Evolutionary conservation across 2,329 filamentous ascomycete species (phyloP), one percentile per base, ranked within the genome.

Genomic region (Bipolaris oryzae): DNA sequence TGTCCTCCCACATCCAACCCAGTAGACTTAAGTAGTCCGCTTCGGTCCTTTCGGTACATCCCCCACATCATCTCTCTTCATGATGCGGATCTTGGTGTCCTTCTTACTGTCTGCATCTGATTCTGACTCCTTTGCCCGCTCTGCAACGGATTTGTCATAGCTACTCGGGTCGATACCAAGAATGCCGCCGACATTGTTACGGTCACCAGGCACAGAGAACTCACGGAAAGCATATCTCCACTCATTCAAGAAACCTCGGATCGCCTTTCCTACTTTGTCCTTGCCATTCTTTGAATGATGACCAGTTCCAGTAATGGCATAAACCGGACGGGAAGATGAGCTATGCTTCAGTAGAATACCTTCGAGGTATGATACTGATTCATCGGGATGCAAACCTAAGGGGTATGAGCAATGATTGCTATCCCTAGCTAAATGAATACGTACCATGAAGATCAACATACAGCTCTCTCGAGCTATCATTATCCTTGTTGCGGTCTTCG

Each of bases 201-300:
- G 86, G 76, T 98, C 95, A n/a, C 94, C 94, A 2, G 93, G 92
- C 9, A 97, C 93, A 35, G 90, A 95, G 77, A 99, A 99, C 77
- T 99, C 95, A 52, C 94, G 89, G 78, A 94, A 99, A 0, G 91
- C 90, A 74, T 97, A 99, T 61, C 91, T 87, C 92, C 93, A 96
- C 74, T 98, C 94, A 72, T 94, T 96, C 53, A 99, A 81, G 79
- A 96, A 98, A 64, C 85, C 87, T 52, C 95, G 89, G 60, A 98
- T 88, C 1, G 93, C 92, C 78, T 96, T 96, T 72, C 94, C 94
- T 34, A 99, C 91, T 79, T 99, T 99, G 78, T 99, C 95, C 76
- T 98, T 98, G 69, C 95, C 94, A 73, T 97, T 97, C 81, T 98
- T 98, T 75, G 91, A 96, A 78, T 99, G 95, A 72, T 98, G 93